Evolutionary conservation across 805 yeast genomes (phyloP).

Genomic region (Candida fluviatilis): DNA sequence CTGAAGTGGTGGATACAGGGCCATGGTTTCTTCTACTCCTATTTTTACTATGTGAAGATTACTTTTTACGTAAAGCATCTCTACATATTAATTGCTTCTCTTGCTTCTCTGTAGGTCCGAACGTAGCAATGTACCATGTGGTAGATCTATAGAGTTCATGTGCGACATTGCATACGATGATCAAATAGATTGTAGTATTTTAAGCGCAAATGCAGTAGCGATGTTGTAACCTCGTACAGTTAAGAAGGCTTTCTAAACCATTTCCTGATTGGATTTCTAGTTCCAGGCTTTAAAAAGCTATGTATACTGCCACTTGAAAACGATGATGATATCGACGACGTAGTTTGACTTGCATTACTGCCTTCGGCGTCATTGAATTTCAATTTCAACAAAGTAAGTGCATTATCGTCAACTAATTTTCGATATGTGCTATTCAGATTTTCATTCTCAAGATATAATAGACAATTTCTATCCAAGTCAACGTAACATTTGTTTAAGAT

Average conservation of each 20-base stretch:
- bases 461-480: slow-evolving; percentile 26
- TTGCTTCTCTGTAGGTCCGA: too few species aligned
- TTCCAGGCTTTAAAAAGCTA: slow-evolving; percentile 15
- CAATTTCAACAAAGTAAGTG: slow-evolving; percentile 26
- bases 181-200: too few species aligned
- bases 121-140: too few species aligned
- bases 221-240: too few species aligned
- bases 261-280: slow-evolving; percentile 37
- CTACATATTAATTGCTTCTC: too few species aligned
- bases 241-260: slow-evolving; percentile 27
- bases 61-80: too few species aligned
- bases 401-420: slow-evolving; percentile 26
- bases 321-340: slow-evolving; percentile 3
- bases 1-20: too few species aligned
- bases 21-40: too few species aligned
- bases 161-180: too few species aligned
- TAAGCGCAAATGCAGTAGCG: too few species aligned
- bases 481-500: slow-evolving; percentile 26
- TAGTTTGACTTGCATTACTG: slow-evolving; percentile 1
- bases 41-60: too few species aligned
- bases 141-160: too few species aligned
- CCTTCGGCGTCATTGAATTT: slow-evolving; percentile 20
- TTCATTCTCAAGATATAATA: slow-evolving; percentile 22
- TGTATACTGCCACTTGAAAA: slow-evolving; percentile 15
- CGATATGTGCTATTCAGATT: slow-evolving; percentile 20